These are phyloP conservation scores for Serendipita sp. DNA, from an alignment of 768 basidiomycete species.

Conservation along the genomic window DNA sequence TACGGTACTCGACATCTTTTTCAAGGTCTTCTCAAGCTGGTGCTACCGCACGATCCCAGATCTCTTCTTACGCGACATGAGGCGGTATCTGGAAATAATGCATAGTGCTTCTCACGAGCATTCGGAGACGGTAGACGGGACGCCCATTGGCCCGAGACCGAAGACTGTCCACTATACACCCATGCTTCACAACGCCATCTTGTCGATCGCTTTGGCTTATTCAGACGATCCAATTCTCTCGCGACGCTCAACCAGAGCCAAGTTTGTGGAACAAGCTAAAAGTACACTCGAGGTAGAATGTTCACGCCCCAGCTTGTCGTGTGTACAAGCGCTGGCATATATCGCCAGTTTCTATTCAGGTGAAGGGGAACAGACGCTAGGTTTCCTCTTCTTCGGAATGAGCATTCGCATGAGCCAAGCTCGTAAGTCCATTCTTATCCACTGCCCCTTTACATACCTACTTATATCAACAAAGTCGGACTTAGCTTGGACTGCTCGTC, in stretches of 20 bases:
- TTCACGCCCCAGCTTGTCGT: conserved; percentile 25
- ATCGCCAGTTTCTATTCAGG: conserved; percentile 26
- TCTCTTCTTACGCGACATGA: conserved; percentile 36
- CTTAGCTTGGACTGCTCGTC: conserved; percentile 39
- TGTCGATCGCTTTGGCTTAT: conserved; percentile 28
- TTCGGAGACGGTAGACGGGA: neutral
- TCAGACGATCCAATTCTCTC: conserved; percentile 23
- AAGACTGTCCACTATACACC: conserved; percentile 40
- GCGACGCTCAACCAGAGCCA: conserved; percentile 16
- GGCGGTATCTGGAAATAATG: conserved; percentile 20
- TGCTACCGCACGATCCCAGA: conserved; percentile 32
- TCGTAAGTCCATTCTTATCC: conserved; percentile 23
- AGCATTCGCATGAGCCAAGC: conserved; percentile 42
- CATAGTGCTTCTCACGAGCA: neutral
- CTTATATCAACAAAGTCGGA: conserved; percentile 27
- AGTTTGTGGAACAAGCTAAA: conserved; percentile 25
- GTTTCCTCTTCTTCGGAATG: conserved; percentile 35
- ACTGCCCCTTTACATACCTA: neutral
- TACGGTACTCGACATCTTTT: conserved; percentile 26
- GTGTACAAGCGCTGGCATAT: conserved; percentile 25
- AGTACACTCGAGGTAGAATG: conserved; percentile 25
- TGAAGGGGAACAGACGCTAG: conserved; percentile 26
- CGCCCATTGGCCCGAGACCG: neutral
- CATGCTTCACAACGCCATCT: conserved; percentile 52
- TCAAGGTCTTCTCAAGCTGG: conserved; percentile 36